Conservation (phyloP, 495 filamentous ascomycete species). For the Penicillium dipodomyicola region DNA sequence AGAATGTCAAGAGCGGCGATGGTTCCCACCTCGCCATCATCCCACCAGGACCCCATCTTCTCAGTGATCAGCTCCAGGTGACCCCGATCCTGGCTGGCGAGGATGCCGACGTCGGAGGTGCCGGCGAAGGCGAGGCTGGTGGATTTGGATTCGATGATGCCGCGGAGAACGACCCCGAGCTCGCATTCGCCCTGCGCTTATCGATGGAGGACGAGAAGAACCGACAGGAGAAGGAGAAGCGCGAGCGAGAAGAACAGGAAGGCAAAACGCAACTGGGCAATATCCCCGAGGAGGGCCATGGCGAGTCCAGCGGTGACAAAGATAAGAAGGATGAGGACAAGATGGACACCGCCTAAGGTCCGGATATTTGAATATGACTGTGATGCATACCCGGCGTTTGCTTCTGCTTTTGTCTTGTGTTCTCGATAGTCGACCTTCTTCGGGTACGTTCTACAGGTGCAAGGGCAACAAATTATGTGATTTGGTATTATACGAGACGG, state of each 20-base stretch:
- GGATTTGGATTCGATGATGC: constrained; percentile 54
- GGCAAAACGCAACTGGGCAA: constrained; percentile 66
- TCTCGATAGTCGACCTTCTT: constrained; percentile 21
- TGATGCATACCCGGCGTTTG: constrained; percentile 50
- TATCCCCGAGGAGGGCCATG: constrained; percentile 81
- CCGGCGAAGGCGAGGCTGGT: constrained; percentile 66
- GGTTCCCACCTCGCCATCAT: constrained; percentile 89
- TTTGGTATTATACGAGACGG: constrained; percentile 27
- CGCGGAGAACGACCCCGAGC: constrained; percentile 78
- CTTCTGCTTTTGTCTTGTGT: constrained; percentile 30
- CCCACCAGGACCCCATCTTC: constrained; percentile 82
- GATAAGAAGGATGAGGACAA: constrained; percentile 75
- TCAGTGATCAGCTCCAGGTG: constrained; percentile 89
- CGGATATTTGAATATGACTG: constrained; percentile 25
- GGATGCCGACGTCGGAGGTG: constrained; percentile 50
- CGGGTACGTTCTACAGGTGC: constrained; percentile 15
- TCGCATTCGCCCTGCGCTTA: constrained; percentile 94
- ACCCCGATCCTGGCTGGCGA: constrained; percentile 86
- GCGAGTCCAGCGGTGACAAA: constrained; percentile 63
- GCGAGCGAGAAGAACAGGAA: constrained; percentile 71
- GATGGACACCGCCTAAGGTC: constrained; percentile 59
- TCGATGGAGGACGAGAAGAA: constrained; percentile 98
- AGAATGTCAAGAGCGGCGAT: constrained; percentile 83
- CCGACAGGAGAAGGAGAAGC: constrained; percentile 78
- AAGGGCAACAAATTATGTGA: constrained; percentile 25